phyloP scores from a whole-genome alignment of 2,329 filamentous ascomycete genomes.

The Dothiorella sarmentorum region DNA sequence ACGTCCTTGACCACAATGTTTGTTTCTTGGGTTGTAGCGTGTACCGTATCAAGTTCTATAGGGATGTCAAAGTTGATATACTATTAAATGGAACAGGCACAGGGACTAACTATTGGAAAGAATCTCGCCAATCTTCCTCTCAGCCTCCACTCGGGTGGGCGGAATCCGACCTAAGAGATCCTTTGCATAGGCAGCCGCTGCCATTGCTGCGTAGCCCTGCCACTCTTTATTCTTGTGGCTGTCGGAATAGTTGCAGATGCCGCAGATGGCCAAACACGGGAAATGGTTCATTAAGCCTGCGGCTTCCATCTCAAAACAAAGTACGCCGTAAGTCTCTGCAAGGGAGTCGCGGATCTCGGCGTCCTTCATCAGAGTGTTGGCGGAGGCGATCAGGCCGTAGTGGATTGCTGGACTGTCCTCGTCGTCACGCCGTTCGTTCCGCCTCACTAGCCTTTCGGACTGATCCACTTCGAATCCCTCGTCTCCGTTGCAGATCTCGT shows the following conservation, averaged over 20 bases:
- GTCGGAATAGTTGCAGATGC: background rate
- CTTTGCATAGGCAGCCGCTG: slow-evolving; percentile 23
- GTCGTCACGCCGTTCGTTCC: background rate
- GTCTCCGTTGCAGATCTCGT: background rate
- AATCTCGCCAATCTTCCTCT: slow-evolving; percentile 21
- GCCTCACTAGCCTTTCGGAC: background rate
- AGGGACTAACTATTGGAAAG: too few relatives aligned
- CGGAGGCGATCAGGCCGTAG: slow-evolving; percentile 1
- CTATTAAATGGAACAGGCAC: too few relatives aligned
- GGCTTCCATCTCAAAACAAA: too few relatives aligned
- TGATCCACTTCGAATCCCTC: background rate
- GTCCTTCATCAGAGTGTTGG: slow-evolving; percentile 21
- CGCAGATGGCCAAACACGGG: slow-evolving; percentile 12
- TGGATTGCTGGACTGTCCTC: slow-evolving; percentile 3
- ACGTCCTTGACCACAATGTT: too few relatives aligned
- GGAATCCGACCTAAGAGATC: slow-evolving; percentile 23
- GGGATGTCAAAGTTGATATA: too few relatives aligned
- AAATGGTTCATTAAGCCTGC: too few relatives aligned
- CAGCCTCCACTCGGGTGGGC: slow-evolving; percentile 23
- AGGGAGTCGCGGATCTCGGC: background rate
- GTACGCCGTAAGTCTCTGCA: background rate
- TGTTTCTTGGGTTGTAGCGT: too few relatives aligned
- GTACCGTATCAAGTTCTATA: too few relatives aligned
- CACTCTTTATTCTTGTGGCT: slow-evolving; percentile 25
- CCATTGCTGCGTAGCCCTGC: slow-evolving; percentile 29